Evolutionary conservation across 169 alveolate species (phyloP).

Genomic region (Plasmodium relictum): DNA sequence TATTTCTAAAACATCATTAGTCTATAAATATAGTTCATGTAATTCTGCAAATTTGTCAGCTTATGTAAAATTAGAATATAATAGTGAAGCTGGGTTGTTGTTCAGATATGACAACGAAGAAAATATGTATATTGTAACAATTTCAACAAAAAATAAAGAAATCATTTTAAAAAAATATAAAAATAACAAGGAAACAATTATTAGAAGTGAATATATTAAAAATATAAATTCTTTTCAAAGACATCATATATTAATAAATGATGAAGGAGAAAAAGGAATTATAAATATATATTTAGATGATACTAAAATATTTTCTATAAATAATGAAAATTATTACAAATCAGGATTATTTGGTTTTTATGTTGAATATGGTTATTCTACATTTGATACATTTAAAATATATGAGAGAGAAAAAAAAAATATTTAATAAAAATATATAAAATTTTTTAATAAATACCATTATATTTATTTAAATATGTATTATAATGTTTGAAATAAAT

Average conservation of each 20-base stretch:
- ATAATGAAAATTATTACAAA: slow-evolving; percentile 34
- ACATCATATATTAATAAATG: slow-evolving; percentile 45
- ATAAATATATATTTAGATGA: slow-evolving; percentile 27
- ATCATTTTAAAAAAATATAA: slow-evolving; percentile 31
- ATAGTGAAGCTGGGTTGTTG: slow-evolving; percentile 59
- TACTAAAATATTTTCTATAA: slow-evolving; percentile 27
- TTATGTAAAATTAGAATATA: slow-evolving; percentile 50
- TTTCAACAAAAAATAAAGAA: slow-evolving; percentile 42
- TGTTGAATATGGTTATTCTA: slow-evolving; percentile 45
- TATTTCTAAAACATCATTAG: slow-evolving; percentile 7
- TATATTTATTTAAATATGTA: not conserved
- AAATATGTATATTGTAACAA: slow-evolving; percentile 54
- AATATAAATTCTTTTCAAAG: slow-evolving; percentile 62
- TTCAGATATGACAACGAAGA: slow-evolving; percentile 62
- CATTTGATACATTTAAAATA: slow-evolving; percentile 59
- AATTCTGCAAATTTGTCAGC: slow-evolving; percentile 32
- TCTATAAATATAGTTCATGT: slow-evolving; percentile 44
- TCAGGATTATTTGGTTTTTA: slow-evolving; percentile 36
- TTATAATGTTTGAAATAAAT: not conserved
- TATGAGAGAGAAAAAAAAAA: not conserved
- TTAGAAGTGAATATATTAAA: slow-evolving; percentile 28
- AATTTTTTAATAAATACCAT: not conserved
- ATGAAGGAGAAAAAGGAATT: slow-evolving; percentile 49
- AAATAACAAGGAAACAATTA: slow-evolving; percentile 31
- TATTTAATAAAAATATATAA: not conserved